Base-by-base conservation (phyloP, 169 alveolate genomes). In the Theileria equi region DNA sequence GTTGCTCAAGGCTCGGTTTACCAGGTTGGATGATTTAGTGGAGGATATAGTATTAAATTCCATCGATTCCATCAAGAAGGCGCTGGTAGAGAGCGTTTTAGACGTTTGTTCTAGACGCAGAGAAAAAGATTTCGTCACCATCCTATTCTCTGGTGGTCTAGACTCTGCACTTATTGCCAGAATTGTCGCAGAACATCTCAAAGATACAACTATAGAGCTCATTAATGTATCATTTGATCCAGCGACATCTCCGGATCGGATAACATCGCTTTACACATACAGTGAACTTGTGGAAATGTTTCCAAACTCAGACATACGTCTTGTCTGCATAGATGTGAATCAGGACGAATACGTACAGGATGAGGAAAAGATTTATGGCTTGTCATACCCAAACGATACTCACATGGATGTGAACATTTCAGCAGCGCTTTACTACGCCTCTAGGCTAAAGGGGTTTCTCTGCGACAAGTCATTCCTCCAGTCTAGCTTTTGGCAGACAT, bases 321-420 rank as follows among this genome's bases (percentile, higher is more conserved):
- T 84, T 26, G 62, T 84, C n/a, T 29, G 65, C 38, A 62, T 84
- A 10, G 89, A 84, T 38, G 88, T 84, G 28, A 38, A 68, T 6
- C 28, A 79, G 5, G 69, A 69, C 5, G 89, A 79, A 10, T 61
- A 80, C 58, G 31, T 60, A 45, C 47, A 73, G 47, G 44, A 66
- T 38, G 91, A 84, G 60, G 47, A 45, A 7, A 32, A 69, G 32
- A 65, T 84, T 16, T 74, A 48, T 52, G 61, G 60, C 0, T 13
- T 44, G 1, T 69, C 73, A 1, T 44, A 80, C 16, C 91, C 91
- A 7, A 84, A 80, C 45, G 65, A 47, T 53, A 80, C 86, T 6
- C 82, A 64, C 43, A 84, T 84, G 91, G 91, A 84, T 59, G 60
- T 68, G 44, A 84, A 84, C 60, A 84, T 84, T 7, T 72, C 87